These are phyloP conservation scores for Alternaria rosae DNA, from an alignment of 2,329 filamentous ascomycete species.

Conservation along the genomic window DNA sequence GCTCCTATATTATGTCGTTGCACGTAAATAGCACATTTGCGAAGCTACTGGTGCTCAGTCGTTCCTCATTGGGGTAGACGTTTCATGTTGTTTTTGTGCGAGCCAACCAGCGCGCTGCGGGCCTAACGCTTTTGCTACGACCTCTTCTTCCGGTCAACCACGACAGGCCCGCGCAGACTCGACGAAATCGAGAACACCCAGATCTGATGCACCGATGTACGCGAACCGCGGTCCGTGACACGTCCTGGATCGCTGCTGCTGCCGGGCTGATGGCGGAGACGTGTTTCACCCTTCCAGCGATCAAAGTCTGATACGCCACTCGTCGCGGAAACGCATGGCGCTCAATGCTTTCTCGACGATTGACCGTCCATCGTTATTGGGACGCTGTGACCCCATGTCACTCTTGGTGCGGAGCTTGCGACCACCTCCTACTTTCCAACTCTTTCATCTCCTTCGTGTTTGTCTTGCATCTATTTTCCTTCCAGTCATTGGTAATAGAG, in stretches of 20 bases:
- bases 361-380: slow-evolving; percentile 32
- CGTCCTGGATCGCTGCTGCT: slow-evolving; percentile 18
- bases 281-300: slow-evolving; percentile 34
- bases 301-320: slow-evolving; percentile 38
- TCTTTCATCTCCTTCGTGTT: slow-evolving; percentile 31
- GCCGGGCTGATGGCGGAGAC: slow-evolving; percentile 9
- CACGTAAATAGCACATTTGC: slow-evolving; percentile 15
- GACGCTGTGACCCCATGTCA: slow-evolving; percentile 24
- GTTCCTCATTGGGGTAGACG: slow-evolving; percentile 33
- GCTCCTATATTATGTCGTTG: slow-evolving; percentile 28
- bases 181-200: slow-evolving; percentile 3
- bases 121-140: slow-evolving; percentile 7
- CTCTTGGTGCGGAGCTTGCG: slow-evolving; percentile 39
- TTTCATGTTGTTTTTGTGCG: slow-evolving; percentile 16
- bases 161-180: slow-evolving; percentile 19
- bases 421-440: slow-evolving; percentile 16
- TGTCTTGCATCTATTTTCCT: slow-evolving; percentile 28
- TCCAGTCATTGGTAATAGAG: slow-evolving; percentile 40
- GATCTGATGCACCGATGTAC: slow-evolving; percentile 23
- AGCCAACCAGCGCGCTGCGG: slow-evolving; percentile 28
- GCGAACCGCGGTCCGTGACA: slow-evolving; percentile 26
- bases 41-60: slow-evolving; percentile 12
- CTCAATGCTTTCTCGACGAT: slow-evolving; percentile 44
- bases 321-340: slow-evolving; percentile 43
- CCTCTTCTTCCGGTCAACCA: slow-evolving; percentile 9